phyloP scores from a whole-genome alignment of 2,329 filamentous ascomycete genomes.

The Westerdykella aurantiaca region DNA sequence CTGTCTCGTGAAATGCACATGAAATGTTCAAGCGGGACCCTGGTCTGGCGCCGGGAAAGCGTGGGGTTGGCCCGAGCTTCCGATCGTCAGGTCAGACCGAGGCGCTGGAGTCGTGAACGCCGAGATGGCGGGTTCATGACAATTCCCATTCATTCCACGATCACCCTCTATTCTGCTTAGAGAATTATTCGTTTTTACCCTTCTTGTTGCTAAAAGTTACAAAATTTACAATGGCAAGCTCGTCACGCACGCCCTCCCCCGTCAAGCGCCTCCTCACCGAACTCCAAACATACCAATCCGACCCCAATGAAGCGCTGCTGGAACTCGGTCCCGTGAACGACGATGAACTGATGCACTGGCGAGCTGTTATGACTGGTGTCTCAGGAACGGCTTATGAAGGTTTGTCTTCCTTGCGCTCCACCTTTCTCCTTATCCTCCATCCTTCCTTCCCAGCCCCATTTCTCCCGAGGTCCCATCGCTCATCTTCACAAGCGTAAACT shows the following conservation, averaged over 20 bases:
- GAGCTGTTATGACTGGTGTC: constrained; percentile 56
- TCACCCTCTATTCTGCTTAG: not conserved
- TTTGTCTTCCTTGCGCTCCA: constrained; percentile 18
- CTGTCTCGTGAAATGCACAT: no score
- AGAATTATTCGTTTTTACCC: no score
- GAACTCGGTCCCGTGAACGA: constrained; percentile 54
- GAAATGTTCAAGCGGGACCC: not conserved
- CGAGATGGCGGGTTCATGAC: not conserved
- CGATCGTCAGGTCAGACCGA: not conserved
- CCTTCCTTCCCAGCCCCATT: not conserved
- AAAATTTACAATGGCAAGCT: constrained; percentile 24
- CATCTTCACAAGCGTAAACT: not conserved
- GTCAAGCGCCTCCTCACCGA: constrained; percentile 58
- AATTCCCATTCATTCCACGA: not conserved
- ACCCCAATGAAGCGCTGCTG: constrained; percentile 52
- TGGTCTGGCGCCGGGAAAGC: not conserved
- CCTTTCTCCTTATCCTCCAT: not conserved
- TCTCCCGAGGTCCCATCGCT: not conserved
- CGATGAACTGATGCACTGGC: constrained; percentile 54
- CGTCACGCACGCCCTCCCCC: constrained; percentile 34
- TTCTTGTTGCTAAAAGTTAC: not conserved
- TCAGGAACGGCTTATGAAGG: constrained; percentile 56
- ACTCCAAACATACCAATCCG: constrained; percentile 52
- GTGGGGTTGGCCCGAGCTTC: not conserved
- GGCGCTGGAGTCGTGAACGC: not conserved